Evolutionary conservation across 352 stramenopile genomes (phyloP).

Genomic region (Halophytophthora polymorphica): DNA sequence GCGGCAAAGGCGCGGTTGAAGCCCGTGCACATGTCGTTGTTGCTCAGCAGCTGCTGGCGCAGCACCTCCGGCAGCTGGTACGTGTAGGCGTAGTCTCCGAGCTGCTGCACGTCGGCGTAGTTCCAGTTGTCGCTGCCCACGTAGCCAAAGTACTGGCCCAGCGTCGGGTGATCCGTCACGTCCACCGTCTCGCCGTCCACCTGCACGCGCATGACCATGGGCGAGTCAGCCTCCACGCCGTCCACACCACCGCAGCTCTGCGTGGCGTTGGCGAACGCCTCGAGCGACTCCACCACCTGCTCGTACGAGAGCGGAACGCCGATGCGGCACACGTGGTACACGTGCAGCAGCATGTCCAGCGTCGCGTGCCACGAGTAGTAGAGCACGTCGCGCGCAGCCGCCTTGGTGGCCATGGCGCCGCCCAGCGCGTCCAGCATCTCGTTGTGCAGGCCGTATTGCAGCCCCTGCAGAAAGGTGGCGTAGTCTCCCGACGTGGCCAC

Average conservation of each 20-base stretch:
- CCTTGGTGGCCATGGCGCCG: conserved; percentile 47
- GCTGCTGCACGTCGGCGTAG: conserved; percentile 57
- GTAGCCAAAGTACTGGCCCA: conserved; percentile 3
- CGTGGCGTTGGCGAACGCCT: conserved; percentile 34
- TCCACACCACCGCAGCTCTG: conserved; percentile 45
- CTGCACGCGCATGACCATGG: conserved; percentile 28
- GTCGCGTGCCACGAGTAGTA: conserved; percentile 57
- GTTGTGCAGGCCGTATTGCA: conserved; percentile 65
- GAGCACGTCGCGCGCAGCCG: conserved; percentile 47
- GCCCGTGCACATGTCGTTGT: not conserved
- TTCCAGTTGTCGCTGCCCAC: conserved; percentile 49
- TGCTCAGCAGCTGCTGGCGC: conserved; percentile 7
- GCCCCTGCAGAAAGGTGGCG: conserved; percentile 45
- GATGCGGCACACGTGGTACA: conserved; percentile 56
- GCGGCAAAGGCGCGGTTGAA: conserved; percentile 32
- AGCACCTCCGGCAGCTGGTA: conserved; percentile 63
- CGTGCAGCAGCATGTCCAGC: conserved; percentile 52
- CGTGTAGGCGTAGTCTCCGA: conserved; percentile 73
- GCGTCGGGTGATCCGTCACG: conserved; percentile 36
- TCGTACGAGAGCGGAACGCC: conserved; percentile 31
- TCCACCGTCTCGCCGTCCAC: conserved; percentile 31
- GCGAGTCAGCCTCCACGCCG: conserved; percentile 27
- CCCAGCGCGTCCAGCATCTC: conserved; percentile 59
- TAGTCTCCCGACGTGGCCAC: conserved; percentile 53
- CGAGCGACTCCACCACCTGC: conserved; percentile 21